phyloP scores from a whole-genome alignment of 179 eudicot species.

The Beta lomatogona region DNA sequence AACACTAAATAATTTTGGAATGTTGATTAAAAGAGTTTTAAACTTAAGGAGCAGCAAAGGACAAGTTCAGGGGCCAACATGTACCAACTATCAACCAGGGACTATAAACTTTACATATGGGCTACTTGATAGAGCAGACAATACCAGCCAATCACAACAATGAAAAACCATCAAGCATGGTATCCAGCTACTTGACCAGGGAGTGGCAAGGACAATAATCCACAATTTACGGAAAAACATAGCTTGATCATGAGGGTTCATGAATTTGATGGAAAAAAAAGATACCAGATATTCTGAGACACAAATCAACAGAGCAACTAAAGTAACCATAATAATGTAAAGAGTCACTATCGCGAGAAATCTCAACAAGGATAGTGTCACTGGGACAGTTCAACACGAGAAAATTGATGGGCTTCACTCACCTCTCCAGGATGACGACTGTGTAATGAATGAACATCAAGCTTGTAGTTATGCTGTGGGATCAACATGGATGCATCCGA shows the following conservation, averaged over 20 bases:
- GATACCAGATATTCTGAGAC: not conserved
- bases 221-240: not conserved
- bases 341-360: not conserved
- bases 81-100: not conserved
- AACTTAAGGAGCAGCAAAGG: not conserved
- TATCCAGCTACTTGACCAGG: not conserved
- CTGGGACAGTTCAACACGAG: not conserved
- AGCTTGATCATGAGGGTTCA: not conserved
- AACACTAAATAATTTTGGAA: not conserved
- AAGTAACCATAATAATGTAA: not conserved
- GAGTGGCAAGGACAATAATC: not conserved
- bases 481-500: conserved; percentile 82
- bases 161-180: not conserved
- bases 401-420: conserved; percentile 40
- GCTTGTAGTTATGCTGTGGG: conserved; percentile 99
- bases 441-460: conserved; percentile 88
- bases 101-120: not conserved
- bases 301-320: not conserved
- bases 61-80: not conserved
- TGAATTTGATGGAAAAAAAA: not conserved
- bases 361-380: not conserved
- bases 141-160: not conserved
- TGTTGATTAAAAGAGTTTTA: not conserved
- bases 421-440: conserved; percentile 99
- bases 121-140: not conserved